phyloP scores from a whole-genome alignment of 2,329 filamentous ascomycete species.

The Cladophialophora exuberans region DNA sequence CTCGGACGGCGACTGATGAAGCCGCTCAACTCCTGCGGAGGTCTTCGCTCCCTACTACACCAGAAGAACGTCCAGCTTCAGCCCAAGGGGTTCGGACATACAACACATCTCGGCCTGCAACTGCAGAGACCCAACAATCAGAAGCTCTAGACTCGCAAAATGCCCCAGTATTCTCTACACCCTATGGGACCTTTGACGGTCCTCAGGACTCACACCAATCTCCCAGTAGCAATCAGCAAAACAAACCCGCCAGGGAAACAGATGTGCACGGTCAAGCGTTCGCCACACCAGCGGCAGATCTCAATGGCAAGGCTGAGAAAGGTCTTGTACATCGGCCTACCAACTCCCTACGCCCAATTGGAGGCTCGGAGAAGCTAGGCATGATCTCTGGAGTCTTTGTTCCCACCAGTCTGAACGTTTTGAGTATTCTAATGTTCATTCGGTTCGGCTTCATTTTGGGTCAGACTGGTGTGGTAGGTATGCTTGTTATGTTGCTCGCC shows the following conservation, averaged over 20 bases:
- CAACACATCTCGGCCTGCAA: constrained; percentile 15
- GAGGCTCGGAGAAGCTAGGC: constrained; percentile 66
- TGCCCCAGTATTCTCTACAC: constrained; percentile 1
- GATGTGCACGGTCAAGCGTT: constrained; percentile 2
- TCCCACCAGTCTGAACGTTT: constrained; percentile 83
- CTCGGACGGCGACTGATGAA: constrained; percentile 50
- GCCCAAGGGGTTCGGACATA: constrained; percentile 10
- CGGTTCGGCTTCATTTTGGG: constrained; percentile 84
- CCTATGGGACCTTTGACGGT: constrained; percentile 24
- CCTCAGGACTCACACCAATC: neutral
- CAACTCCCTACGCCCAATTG: constrained; percentile 5
- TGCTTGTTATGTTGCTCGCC: constrained; percentile 72
- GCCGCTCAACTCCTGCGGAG: constrained; percentile 49
- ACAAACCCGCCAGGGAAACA: neutral
- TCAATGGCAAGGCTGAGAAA: constrained; percentile 15
- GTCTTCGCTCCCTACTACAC: constrained; percentile 32
- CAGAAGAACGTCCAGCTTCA: constrained; percentile 14
- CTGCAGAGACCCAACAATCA: constrained; percentile 12
- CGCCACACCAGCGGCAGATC: neutral
- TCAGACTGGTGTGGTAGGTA: constrained; percentile 76
- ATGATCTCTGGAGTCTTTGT: constrained; percentile 81
- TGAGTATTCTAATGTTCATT: constrained; percentile 91
- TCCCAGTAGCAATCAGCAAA: neutral
- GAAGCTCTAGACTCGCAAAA: neutral
- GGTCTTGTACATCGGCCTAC: constrained; percentile 6